phyloP scores from a whole-genome alignment of 331 rosid species.

The Telfairia occidentalis region DNA sequence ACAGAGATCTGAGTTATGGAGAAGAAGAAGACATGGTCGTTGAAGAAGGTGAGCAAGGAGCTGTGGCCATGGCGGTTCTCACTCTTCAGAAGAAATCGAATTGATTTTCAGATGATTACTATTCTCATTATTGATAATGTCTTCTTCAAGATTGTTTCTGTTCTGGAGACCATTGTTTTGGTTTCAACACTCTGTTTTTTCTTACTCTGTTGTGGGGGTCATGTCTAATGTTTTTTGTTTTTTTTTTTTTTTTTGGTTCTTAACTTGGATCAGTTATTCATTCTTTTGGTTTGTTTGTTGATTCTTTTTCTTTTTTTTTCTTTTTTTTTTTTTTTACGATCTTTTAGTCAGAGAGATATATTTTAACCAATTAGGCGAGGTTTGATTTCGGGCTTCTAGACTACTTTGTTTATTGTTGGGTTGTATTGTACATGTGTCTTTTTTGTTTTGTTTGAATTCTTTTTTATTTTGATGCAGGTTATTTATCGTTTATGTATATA shows the following conservation, averaged over 20 bases:
- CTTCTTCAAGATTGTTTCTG: slow-evolving; percentile 52
- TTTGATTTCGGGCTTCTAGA: too few species aligned
- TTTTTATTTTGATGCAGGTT: too few species aligned
- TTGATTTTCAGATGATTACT: slow-evolving; percentile 29
- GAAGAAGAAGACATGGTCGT: slow-evolving; percentile 35
- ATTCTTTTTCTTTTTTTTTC: neutral
- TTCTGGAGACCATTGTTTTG: slow-evolving; percentile 55
- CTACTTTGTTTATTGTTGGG: too few species aligned
- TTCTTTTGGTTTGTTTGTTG: neutral
- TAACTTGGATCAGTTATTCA: neutral
- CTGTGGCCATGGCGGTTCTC: slow-evolving; percentile 46
- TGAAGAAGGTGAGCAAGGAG: slow-evolving; percentile 34
- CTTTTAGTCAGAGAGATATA: too few species aligned
- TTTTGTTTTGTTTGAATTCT: too few species aligned
- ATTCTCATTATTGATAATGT: slow-evolving; percentile 43
- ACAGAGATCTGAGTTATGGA: slow-evolving; percentile 6
- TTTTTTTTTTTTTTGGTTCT: neutral
- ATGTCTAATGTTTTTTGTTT: slow-evolving; percentile 24
- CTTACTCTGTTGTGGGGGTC: slow-evolving; percentile 80
- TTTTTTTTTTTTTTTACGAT: too few species aligned
- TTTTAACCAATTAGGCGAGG: too few species aligned
- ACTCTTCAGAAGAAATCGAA: slow-evolving; percentile 39
- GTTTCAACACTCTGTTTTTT: slow-evolving; percentile 79
- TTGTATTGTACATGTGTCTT: too few species aligned
- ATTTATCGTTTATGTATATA: too few species aligned